A percentile compares a stretch with the other conserved stretches of the same genome.
phyloP scores from a whole-genome alignment of 2,329 filamentous ascomycete species.

The Alternaria gansuensis region DNA sequence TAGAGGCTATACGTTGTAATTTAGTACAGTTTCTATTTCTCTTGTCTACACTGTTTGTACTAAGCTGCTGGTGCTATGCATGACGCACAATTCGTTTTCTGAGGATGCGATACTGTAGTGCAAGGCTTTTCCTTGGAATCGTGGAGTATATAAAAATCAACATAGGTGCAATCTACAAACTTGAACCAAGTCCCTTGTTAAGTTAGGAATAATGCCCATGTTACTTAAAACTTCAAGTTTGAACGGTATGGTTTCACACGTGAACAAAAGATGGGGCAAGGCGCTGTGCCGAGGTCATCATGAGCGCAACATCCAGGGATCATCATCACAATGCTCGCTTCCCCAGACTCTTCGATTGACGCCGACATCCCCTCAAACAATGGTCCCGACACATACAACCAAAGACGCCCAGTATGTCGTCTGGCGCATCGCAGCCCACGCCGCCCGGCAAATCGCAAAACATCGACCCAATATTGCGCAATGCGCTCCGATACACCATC shows the following conservation, averaged over 20 bases:
- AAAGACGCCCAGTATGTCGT: slow-evolving; percentile 41
- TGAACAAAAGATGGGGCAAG: slow-evolving; percentile 10
- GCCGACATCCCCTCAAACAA: slow-evolving; percentile 26
- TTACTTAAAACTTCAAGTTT: not conserved
- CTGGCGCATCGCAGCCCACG: slow-evolving; percentile 40
- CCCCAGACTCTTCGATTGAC: slow-evolving; percentile 24
- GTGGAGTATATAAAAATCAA: not conserved
- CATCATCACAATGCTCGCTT: slow-evolving; percentile 17
- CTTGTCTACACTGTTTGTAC: slow-evolving; percentile 8
- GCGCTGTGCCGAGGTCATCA: slow-evolving; percentile 19
- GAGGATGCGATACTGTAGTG: slow-evolving; percentile 5
- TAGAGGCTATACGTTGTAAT: slow-evolving; percentile 30
- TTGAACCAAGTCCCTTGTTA: not conserved
- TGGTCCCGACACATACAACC: slow-evolving; percentile 24
- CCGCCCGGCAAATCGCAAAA: slow-evolving; percentile 39
- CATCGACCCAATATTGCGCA: slow-evolving; percentile 78
- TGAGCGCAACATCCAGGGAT: slow-evolving; percentile 12
- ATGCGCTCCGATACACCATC: slow-evolving; percentile 82
- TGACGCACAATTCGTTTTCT: not conserved
- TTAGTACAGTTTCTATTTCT: not conserved
- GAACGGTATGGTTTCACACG: slow-evolving; percentile 8
- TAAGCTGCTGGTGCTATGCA: not conserved
- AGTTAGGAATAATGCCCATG: not conserved
- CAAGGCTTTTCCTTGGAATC: not conserved
- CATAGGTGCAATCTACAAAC: not conserved